Conservation (phyloP, 768 basidiomycete species). For the Baorangia bicolor region DNA sequence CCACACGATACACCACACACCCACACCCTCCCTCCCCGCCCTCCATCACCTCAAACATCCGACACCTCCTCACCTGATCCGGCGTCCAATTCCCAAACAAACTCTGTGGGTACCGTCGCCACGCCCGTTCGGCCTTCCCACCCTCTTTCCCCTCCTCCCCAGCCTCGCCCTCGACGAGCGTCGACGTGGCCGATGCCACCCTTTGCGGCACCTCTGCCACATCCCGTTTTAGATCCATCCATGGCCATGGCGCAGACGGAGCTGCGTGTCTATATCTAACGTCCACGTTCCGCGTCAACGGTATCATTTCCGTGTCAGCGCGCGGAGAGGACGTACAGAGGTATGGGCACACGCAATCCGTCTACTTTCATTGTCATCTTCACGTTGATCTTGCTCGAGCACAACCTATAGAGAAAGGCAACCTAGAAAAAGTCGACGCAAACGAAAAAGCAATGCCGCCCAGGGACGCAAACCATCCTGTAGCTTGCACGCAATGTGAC, state of each 20-base stretch:
- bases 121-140: background rate
- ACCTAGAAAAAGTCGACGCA: background rate
- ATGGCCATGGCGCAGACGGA: slow-evolving; percentile 36
- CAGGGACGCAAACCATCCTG: background rate
- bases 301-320: too few species aligned
- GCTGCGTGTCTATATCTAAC: slow-evolving; percentile 19
- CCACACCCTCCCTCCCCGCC: background rate
- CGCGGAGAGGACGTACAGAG: background rate
- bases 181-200: background rate
- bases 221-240: slow-evolving; percentile 21
- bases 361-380: background rate
- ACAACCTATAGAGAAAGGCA: background rate
- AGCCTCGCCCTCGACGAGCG: background rate
- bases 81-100: slow-evolving; percentile 51
- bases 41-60: slow-evolving; percentile 15
- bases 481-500: background rate
- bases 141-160: background rate
- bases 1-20: background rate
- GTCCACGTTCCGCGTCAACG: too few species aligned
- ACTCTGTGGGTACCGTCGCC: slow-evolving; percentile 43
- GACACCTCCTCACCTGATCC: slow-evolving; percentile 33
- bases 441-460: background rate
- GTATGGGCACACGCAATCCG: background rate
- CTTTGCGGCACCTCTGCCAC: background rate
- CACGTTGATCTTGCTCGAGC: background rate